Evolutionary conservation across 1,284 basidiomycete species (phyloP).

Genomic region (Athelia psychrophila): DNA sequence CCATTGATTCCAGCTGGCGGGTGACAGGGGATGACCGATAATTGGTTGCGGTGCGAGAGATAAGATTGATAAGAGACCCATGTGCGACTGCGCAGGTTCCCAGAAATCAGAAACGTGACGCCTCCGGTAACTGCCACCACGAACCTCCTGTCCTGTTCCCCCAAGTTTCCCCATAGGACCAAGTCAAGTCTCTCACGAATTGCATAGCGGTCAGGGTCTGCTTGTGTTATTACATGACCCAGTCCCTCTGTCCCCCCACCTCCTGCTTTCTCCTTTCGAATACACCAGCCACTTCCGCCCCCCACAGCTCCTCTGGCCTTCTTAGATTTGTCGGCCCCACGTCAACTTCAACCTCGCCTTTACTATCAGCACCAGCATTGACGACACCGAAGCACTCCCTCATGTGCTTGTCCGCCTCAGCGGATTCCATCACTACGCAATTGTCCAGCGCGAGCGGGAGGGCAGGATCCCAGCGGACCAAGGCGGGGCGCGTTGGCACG

Average conservation of each 20-base stretch:
- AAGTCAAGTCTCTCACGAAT: no score
- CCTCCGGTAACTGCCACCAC: no score
- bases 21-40: no score
- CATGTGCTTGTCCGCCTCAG: slow-evolving; percentile 71
- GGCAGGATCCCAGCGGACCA: slow-evolving; percentile 79
- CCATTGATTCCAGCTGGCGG: no score
- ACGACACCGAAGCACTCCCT: slow-evolving; percentile 40
- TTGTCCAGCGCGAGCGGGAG: slow-evolving; percentile 70
- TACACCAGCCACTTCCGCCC: slow-evolving; percentile 51
- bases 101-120: no score
- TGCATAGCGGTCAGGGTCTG: no score
- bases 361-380: neutral
- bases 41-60: no score
- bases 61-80: no score
- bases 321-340: slow-evolving; percentile 22
- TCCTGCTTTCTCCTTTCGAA: slow-evolving; percentile 54
- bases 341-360: slow-evolving; percentile 7
- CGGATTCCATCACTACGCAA: slow-evolving; percentile 75
- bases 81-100: no score
- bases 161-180: no score
- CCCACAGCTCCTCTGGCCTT: slow-evolving; percentile 61
- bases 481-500: slow-evolving; percentile 66
- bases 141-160: no score
- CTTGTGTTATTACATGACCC: slow-evolving; percentile 21
- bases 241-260: slow-evolving; percentile 43